A percentile compares a stretch with the other conserved stretches of the same genome.
phyloP scores from a whole-genome alignment of 2,329 filamentous ascomycete genomes.

The Trichocomaceae sp. region DNA sequence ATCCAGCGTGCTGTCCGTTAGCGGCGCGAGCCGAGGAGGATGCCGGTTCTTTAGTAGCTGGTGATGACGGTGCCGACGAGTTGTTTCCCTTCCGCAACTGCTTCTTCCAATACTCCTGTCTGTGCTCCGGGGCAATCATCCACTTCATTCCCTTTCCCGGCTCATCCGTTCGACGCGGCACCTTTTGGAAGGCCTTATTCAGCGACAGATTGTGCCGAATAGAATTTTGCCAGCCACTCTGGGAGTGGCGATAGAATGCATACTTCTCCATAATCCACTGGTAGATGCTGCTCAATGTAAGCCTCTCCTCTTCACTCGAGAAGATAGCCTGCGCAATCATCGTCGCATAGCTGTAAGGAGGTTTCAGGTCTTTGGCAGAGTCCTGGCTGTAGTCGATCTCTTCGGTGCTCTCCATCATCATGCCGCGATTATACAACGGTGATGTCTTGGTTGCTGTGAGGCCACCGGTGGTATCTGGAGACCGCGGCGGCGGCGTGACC shows the following conservation, averaged over 20 bases:
- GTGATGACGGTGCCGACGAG: conserved; percentile 42
- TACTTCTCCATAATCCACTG: conserved; percentile 86
- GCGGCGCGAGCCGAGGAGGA: conserved; percentile 28
- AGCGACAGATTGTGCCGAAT: conserved; percentile 94
- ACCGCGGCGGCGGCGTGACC: conserved; percentile 35
- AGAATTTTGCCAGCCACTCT: conserved; percentile 95
- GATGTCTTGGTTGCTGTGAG: conserved; percentile 41
- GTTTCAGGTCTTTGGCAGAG: conserved; percentile 83
- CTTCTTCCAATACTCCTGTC: conserved; percentile 81
- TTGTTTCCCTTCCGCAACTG: conserved; percentile 39
- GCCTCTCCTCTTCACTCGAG: conserved; percentile 74
- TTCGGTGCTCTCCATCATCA: conserved; percentile 50
- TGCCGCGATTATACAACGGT: conserved; percentile 44
- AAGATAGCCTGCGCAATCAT: conserved; percentile 96
- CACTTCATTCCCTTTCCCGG: conserved; percentile 99
- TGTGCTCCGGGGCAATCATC: conserved; percentile 78
- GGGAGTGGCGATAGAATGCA: conserved; percentile 80
- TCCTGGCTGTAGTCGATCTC: conserved; percentile 62
- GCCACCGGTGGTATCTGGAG: conserved; percentile 34
- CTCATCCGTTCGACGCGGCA: conserved; percentile 85
- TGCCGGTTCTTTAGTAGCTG: conserved; percentile 36
- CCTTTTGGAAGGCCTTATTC: conserved; percentile 91
- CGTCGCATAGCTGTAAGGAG: conserved; percentile 91
- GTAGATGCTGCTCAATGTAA: conserved; percentile 90
- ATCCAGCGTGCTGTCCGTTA: conserved; percentile 23